Conservation (phyloP, 345 rosid species). For the Sapria himalayana region DNA sequence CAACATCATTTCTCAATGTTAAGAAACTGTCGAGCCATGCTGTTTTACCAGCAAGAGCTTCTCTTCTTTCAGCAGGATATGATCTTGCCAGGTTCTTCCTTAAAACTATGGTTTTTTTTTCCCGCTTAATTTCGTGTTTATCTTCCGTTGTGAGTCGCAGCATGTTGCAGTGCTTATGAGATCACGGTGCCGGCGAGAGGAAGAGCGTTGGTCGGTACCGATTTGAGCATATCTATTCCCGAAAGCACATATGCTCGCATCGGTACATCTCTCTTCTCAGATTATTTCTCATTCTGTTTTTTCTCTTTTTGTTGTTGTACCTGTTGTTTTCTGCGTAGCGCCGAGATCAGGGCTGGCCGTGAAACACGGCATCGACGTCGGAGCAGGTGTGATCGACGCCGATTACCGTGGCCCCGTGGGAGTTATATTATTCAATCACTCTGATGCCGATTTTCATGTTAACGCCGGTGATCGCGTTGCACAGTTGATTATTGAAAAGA, state of each 20-base stretch:
- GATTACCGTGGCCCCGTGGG: slow-evolving; percentile 71
- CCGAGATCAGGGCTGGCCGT: slow-evolving; percentile 65
- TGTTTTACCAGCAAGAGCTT: slow-evolving; percentile 44
- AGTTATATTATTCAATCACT: slow-evolving; percentile 49
- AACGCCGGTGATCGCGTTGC: slow-evolving; percentile 48
- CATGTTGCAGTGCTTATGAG: slow-evolving; percentile 34
- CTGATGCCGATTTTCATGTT: slow-evolving; percentile 43
- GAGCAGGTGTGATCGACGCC: slow-evolving; percentile 64
- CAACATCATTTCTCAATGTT: slow-evolving; percentile 21
- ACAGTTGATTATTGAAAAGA: slow-evolving; percentile 55
- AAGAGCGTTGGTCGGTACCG: slow-evolving; percentile 53
- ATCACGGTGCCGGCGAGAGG: slow-evolving; percentile 68
- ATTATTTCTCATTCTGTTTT: not conserved
- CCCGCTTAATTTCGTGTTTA: not conserved
- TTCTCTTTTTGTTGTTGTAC: not conserved
- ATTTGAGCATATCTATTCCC: slow-evolving; percentile 49
- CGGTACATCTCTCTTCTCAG: slow-evolving; percentile 11
- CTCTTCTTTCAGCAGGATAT: slow-evolving; percentile 60
- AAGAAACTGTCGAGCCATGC: slow-evolving; percentile 63
- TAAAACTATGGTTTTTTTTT: not conserved
- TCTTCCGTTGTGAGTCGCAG: not conserved
- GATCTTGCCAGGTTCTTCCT: slow-evolving; percentile 39
- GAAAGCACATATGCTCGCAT: slow-evolving; percentile 64
- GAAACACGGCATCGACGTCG: slow-evolving; percentile 68
- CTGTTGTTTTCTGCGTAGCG: slow-evolving; percentile 9